These are phyloP conservation scores for Suillus cothurnatus DNA, from an alignment of 768 basidiomycete species.

Conservation along the genomic window DNA sequence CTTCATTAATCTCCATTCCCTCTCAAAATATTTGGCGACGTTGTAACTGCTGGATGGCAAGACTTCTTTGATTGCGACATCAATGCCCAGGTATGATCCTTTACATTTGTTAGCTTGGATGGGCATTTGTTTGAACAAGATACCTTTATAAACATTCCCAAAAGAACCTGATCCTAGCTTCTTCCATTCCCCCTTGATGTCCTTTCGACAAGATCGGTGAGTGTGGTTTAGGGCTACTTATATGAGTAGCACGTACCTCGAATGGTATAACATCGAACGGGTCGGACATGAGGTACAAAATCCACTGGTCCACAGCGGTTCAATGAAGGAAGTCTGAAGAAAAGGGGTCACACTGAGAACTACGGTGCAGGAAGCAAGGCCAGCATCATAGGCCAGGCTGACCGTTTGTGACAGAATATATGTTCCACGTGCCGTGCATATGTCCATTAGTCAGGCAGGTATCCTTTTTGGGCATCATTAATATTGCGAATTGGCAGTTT, in stretches of 20 bases:
- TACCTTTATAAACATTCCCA: conserved; percentile 89
- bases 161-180: conserved; percentile 92
- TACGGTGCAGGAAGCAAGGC: conserved; percentile 1
- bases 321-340: background rate
- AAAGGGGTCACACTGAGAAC: background rate
- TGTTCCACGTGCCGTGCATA: conserved; percentile 1
- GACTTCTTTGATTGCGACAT: conserved; percentile 96
- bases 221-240: conserved; percentile 4
- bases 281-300: conserved; percentile 48
- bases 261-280: conserved; percentile 89
- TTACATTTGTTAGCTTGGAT: conserved; percentile 13
- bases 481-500: background rate
- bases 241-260: conserved; percentile 51
- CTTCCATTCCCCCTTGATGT: conserved; percentile 87
- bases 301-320: background rate
- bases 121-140: conserved; percentile 19
- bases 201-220: conserved; percentile 44
- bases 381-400: background rate
- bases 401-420: conserved; percentile 1
- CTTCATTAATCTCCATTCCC: conserved; percentile 99
- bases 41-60: conserved; percentile 90
- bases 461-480: background rate
- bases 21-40: conserved; percentile 95
- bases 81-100: conserved; percentile 93
- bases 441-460: background rate